Evolutionary conservation across 176 grass and related monocot species (phyloP).

Genomic region (Sorghum bicolor): DNA sequence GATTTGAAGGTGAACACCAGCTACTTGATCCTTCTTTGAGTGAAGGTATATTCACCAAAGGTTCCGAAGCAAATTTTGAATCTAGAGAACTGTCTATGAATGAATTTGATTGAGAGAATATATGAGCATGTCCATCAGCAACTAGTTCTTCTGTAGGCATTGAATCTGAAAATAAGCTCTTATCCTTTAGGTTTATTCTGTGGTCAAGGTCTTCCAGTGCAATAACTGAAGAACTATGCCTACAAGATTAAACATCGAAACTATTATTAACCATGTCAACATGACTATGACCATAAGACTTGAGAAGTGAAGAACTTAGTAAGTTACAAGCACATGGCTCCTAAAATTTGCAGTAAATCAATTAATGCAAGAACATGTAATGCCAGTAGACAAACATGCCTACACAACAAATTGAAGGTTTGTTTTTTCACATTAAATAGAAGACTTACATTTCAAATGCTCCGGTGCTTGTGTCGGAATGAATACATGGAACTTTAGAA

Average conservation of each 20-base stretch:
- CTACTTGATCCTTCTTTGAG: conserved; percentile 53
- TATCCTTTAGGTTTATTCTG: conserved; percentile 41
- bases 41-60: conserved; percentile 42
- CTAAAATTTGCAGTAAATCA: conserved; percentile 20
- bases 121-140: conserved; percentile 60
- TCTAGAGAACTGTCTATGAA: conserved; percentile 59
- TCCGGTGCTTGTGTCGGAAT: conserved; percentile 30
- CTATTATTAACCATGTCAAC: not conserved
- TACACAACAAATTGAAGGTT: conserved; percentile 18
- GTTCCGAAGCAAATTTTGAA: conserved; percentile 45
- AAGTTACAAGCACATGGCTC: conserved; percentile 5
- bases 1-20: conserved; percentile 58
- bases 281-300: conserved; percentile 18
- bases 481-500: conserved; percentile 41
- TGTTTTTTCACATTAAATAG: conserved; percentile 17
- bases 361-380: not conserved
- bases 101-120: conserved; percentile 53
- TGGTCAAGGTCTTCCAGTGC: conserved; percentile 32
- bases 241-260: conserved; percentile 51
- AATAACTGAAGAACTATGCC: conserved; percentile 46
- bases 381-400: not conserved
- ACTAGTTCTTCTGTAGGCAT: conserved; percentile 66
- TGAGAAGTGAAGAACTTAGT: conserved; percentile 5
- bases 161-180: conserved; percentile 53
- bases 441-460: conserved; percentile 57